phyloP scores from a whole-genome alignment of 768 basidiomycete species.

The Rhodotorula sphaerocarpa region DNA sequence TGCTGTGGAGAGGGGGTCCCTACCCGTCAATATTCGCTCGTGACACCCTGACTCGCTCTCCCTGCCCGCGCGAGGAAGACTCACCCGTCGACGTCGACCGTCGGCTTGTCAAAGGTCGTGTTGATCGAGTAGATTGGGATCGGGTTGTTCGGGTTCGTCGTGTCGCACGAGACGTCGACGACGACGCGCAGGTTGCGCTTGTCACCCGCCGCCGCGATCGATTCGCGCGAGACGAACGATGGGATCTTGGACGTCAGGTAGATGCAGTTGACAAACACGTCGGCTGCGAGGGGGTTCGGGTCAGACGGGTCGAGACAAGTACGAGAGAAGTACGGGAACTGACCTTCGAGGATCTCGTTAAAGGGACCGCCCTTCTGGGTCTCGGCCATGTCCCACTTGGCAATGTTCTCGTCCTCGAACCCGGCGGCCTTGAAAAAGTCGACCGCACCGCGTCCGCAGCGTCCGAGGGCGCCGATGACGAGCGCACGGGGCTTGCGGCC shows the following conservation, averaged over 20 bases:
- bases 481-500: slow-evolving; percentile 61
- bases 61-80: no score
- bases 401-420: slow-evolving; percentile 79
- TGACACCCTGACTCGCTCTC: no score
- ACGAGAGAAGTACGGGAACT: slow-evolving; percentile 6
- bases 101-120: slow-evolving; percentile 86
- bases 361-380: slow-evolving; percentile 96
- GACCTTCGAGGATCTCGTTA: slow-evolving; percentile 74
- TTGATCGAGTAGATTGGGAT: slow-evolving; percentile 93
- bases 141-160: slow-evolving; percentile 96
- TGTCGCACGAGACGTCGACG: slow-evolving; percentile 98
- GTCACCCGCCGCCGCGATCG: slow-evolving; percentile 63
- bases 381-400: slow-evolving; percentile 97
- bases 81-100: slow-evolving; percentile 73
- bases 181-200: slow-evolving; percentile 65
- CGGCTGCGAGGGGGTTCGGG: slow-evolving; percentile 49
- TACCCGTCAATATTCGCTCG: no score
- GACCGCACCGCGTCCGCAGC: slow-evolving; percentile 90
- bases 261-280: slow-evolving; percentile 99
- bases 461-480: slow-evolving; percentile 89
- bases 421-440: slow-evolving; percentile 93
- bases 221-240: slow-evolving; percentile 65
- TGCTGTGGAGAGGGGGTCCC: no score
- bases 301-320: background rate
- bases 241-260: slow-evolving; percentile 82